Evolutionary conservation across 371 early-diverging fungal species (phyloP).

Genomic region (Nosema muscidifuracis): DNA sequence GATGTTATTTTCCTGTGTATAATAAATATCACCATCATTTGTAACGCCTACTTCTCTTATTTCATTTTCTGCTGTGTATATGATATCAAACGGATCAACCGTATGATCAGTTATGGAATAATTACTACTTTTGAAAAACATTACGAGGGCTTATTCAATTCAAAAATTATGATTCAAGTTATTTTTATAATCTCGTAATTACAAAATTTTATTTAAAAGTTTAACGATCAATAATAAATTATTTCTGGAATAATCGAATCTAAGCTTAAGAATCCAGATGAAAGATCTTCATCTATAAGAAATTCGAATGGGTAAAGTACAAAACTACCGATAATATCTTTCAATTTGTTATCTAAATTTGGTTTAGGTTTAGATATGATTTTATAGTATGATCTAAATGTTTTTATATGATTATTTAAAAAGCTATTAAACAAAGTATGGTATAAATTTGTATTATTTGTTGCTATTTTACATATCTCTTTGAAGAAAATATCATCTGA

Average conservation of each 20-base stretch:
- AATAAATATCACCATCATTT: conserved; percentile 7
- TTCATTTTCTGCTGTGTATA: not conserved
- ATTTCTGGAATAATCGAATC: not conserved
- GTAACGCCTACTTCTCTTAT: not conserved
- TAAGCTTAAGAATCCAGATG: not conserved
- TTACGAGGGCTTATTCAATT: not conserved
- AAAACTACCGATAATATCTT: conserved; percentile 1
- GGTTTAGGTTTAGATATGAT: not conserved
- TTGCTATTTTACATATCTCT: not conserved
- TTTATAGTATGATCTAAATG: not conserved
- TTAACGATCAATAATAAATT: not conserved
- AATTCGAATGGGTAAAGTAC: conserved; percentile 12
- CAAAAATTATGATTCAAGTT: too few relatives aligned
- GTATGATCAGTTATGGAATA: conserved; percentile 32
- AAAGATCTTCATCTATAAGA: conserved; percentile 5
- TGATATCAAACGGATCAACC: not conserved
- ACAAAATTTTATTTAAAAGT: not conserved
- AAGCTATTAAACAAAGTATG: not conserved
- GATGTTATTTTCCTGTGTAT: not conserved
- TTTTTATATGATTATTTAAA: conserved; percentile 8
- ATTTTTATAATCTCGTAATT: not conserved
- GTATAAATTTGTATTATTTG: conserved; percentile 5
- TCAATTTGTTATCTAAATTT: not conserved
- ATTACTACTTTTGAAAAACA: conserved; percentile 47
- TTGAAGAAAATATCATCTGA: conserved; percentile 12